These are phyloP conservation scores for Cornus controversa DNA, from an alignment of 148 eudicot genomes.

Conservation along the genomic window DNA sequence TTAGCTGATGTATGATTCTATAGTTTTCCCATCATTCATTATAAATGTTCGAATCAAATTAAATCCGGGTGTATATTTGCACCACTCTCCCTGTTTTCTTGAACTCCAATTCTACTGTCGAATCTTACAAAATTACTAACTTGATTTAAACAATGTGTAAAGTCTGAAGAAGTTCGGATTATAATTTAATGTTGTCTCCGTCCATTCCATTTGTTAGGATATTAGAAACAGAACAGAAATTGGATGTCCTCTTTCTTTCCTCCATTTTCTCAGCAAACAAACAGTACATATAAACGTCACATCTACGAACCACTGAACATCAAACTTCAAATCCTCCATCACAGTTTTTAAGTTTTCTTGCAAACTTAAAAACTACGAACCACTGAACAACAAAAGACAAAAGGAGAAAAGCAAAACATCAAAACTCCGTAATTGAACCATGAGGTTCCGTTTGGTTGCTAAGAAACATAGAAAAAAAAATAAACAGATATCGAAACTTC, in stretches of 20 bases:
- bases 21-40: too few relatives aligned
- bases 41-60: too few relatives aligned
- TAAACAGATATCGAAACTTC: neutral
- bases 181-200: too few relatives aligned
- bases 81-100: too few relatives aligned
- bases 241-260: neutral
- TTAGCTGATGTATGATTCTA: neutral
- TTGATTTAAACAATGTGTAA: too few relatives aligned
- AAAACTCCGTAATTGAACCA: neutral
- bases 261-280: neutral
- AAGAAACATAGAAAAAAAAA: neutral
- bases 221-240: neutral
- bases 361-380: too few relatives aligned
- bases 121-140: too few relatives aligned
- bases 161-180: too few relatives aligned
- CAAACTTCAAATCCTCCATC: neutral
- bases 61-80: too few relatives aligned
- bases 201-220: neutral
- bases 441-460: neutral
- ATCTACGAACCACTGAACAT: neutral
- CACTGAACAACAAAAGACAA: too few relatives aligned
- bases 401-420: too few relatives aligned
- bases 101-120: too few relatives aligned
- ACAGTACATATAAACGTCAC: neutral
- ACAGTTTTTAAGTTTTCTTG: neutral